phyloP scores from a whole-genome alignment of 2,329 filamentous ascomycete species.

The Hypoxylon sp. region DNA sequence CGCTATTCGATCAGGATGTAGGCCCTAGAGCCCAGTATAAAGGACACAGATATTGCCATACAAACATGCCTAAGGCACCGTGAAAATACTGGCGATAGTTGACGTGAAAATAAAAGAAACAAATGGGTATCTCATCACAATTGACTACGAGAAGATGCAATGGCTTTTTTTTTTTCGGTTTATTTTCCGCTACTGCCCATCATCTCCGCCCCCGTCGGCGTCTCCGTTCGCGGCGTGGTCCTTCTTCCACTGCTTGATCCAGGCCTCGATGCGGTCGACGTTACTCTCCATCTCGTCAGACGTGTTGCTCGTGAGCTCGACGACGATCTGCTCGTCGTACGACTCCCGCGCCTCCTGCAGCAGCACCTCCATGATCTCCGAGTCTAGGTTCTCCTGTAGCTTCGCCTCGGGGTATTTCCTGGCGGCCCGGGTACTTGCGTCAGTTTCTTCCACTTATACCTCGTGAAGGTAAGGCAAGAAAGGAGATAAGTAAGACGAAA shows the following conservation, averaged over 20 bases:
- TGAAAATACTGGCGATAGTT: too few species aligned
- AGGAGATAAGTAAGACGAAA: background rate
- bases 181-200: background rate
- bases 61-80: too few species aligned
- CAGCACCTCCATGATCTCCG: slow-evolving; percentile 96
- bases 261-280: slow-evolving; percentile 80
- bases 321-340: slow-evolving; percentile 86
- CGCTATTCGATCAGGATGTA: background rate
- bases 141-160: slow-evolving; percentile 9
- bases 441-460: background rate
- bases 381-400: slow-evolving; percentile 94
- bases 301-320: slow-evolving; percentile 84
- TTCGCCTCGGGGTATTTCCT: slow-evolving; percentile 82
- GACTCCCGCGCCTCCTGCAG: slow-evolving; percentile 88
- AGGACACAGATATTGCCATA: too few species aligned
- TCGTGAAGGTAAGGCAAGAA: background rate
- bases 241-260: slow-evolving; percentile 84
- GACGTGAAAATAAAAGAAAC: background rate
- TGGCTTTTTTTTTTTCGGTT: background rate
- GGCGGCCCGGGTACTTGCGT: background rate
- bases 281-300: slow-evolving; percentile 89
- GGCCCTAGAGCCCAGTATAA: background rate
- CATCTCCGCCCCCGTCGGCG: background rate
- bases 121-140: slow-evolving; percentile 24
- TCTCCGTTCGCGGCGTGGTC: slow-evolving; percentile 56